Base-by-base conservation (phyloP, 257 asterid species). In the Solanum ossicruentum region DNA sequence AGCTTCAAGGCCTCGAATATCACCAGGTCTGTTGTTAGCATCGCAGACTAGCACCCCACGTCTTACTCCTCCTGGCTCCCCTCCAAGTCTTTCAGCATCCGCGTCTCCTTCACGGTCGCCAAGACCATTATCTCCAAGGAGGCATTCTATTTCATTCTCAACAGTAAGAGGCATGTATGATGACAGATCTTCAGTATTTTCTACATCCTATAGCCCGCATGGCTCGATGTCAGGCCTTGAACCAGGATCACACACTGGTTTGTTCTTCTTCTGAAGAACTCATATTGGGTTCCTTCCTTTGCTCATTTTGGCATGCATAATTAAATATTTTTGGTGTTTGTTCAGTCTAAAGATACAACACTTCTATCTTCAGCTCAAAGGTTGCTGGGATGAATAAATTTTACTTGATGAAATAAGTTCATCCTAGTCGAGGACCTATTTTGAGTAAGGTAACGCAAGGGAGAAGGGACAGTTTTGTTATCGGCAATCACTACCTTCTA, bases 41-140 rank as follows among this genome's bases (percentile, higher is more conserved):
- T 96, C 99, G 12, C 98, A 96, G 83, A 87, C 91, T 63, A 93
- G 87, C 91, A 96, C 99, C 17, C 99, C 98, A 57, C 93, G 91
- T 80, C 86, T 92, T 11, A 96, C 98, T 2, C 99, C 98, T 87
- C 96, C 98, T 39, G 92, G 89, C 66, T 96, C 98, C 57, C 99
- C 99, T 88, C 97, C 98, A 54, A 91, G 83, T 85, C 91, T 89
- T 73, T 95, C 99, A 49, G 97, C 97, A 83, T 92, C 97, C 10
- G 97, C 71, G 12, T 93, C 99, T 84, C 98, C 99, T 39, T 88
- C 92, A 8, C 90, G 95, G 87, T 92, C 99, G 0, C 95, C 98
- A 6, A 93, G 89, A 88, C 92, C 95, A 6, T 20, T 86, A 72
- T 96, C 99, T 86, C 99, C 98, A n/a, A 89, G 94, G 91, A 89